These are phyloP conservation scores for Diaporthe caulivora DNA, from an alignment of 2,329 filamentous ascomycete species.

Conservation along the genomic window DNA sequence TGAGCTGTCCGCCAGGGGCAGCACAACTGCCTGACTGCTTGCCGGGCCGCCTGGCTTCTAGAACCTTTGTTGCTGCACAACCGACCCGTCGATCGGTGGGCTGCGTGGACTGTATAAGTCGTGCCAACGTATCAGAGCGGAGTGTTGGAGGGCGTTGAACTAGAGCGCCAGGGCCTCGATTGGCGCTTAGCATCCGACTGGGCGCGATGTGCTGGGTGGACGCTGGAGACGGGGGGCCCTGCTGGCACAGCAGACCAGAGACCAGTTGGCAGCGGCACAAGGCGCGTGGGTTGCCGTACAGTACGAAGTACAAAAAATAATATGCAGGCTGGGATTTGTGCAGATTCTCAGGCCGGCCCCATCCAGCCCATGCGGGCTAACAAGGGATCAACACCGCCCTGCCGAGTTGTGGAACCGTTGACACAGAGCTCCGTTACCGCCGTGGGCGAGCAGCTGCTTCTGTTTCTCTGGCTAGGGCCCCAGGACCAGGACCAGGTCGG, in stretches of 20 bases:
- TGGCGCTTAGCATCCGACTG: slow-evolving; percentile 32
- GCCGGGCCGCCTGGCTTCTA: slow-evolving; percentile 22
- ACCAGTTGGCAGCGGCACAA: slow-evolving; percentile 33
- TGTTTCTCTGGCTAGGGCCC: background rate
- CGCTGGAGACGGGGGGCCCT: slow-evolving; percentile 27
- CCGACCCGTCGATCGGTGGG: slow-evolving; percentile 27
- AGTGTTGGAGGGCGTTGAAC: slow-evolving; percentile 28
- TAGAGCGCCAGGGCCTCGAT: slow-evolving; percentile 32
- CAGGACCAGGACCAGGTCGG: slow-evolving; percentile 31
- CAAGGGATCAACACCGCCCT: slow-evolving; percentile 31
- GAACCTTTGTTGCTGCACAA: slow-evolving; percentile 28
- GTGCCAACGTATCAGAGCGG: slow-evolving; percentile 32
- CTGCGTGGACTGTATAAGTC: slow-evolving; percentile 25
- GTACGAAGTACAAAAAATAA: background rate
- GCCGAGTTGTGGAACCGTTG: slow-evolving; percentile 31
- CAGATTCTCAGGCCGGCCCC: slow-evolving; percentile 25
- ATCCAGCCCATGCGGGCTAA: slow-evolving; percentile 34
- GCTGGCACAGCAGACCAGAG: background rate
- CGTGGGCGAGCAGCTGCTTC: slow-evolving; percentile 14
- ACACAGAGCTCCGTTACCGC: slow-evolving; percentile 39
- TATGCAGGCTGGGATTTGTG: slow-evolving; percentile 37
- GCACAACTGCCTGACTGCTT: slow-evolving; percentile 13
- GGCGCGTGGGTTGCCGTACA: slow-evolving; percentile 11
- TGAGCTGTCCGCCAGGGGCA: slow-evolving; percentile 27
- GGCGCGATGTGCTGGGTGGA: background rate